Percentiles rank a stretch among this genome's conserved stretches.
Evolutionary conservation across 2,329 filamentous ascomycete genomes (phyloP).

Genomic region (Stenocarpella maydis): DNA sequence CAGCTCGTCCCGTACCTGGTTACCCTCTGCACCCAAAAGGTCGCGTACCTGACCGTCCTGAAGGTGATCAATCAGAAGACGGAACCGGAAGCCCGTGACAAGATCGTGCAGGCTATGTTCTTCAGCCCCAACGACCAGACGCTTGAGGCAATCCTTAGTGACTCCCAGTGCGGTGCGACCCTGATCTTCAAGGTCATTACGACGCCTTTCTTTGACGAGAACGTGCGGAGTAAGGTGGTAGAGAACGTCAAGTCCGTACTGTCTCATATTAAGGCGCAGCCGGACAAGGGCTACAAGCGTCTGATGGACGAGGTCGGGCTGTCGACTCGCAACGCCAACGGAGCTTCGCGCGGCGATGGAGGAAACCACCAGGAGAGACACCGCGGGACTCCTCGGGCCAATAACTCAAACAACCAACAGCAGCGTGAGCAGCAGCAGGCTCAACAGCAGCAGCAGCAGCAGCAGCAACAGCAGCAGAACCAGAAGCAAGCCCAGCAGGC

Average conservation of each 20-base stretch:
- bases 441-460: constrained; percentile 44
- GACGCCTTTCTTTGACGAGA: constrained; percentile 96
- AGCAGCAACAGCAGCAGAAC: constrained; percentile 43
- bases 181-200: constrained; percentile 99
- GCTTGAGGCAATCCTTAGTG: constrained; percentile 87
- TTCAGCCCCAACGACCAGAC: constrained; percentile 88
- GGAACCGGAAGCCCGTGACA: constrained; percentile 90
- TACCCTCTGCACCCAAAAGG: constrained; percentile 97
- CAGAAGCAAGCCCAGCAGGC: constrained; percentile 39
- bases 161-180: constrained; percentile 91
- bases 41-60: constrained; percentile 94
- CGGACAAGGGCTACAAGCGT: constrained; percentile 95
- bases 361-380: constrained; percentile 58
- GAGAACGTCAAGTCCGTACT: constrained; percentile 93
- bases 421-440: constrained; percentile 45
- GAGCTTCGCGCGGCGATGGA: constrained; percentile 55
- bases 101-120: constrained; percentile 89
- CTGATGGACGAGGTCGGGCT: constrained; percentile 98
- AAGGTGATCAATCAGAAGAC: constrained; percentile 99
- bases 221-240: constrained; percentile 84
- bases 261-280: constrained; percentile 88
- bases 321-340: constrained; percentile 67
- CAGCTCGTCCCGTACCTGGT: constrained; percentile 92
- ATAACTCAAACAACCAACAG: constrained; percentile 52
- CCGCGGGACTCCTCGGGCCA: constrained; percentile 65